A percentile compares a stretch with the other conserved stretches of the same genome.
phyloP scores from a whole-genome alignment of 306 rosid genomes.

The Rubus idaeus region DNA sequence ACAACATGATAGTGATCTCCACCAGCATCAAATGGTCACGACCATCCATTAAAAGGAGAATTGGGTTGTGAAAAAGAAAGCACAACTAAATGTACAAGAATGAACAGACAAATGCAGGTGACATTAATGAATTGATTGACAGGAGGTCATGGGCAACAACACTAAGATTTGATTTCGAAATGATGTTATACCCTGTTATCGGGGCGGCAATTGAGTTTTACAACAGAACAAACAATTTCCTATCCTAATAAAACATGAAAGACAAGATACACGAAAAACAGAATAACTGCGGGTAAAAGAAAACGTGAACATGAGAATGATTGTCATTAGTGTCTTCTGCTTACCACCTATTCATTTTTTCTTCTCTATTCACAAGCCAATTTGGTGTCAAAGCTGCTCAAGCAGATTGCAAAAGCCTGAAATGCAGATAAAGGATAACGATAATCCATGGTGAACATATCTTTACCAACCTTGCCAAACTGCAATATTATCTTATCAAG shows the following conservation, averaged over 20 bases:
- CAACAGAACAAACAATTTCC: slow-evolving; percentile 3
- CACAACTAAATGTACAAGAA: not conserved
- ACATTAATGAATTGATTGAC: not conserved
- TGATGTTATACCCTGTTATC: slow-evolving; percentile 6
- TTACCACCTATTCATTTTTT: not conserved
- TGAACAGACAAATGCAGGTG: not conserved
- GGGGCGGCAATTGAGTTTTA: slow-evolving; percentile 2
- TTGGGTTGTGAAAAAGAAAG: not conserved
- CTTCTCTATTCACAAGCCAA: slow-evolving; percentile 84
- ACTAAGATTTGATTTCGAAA: not conserved
- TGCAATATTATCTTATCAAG: slow-evolving; percentile 78
- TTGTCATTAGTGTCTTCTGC: not conserved
- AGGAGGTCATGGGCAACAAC: not conserved
- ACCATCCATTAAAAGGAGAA: not conserved
- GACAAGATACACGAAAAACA: not conserved
- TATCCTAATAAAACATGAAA: slow-evolving; percentile 9
- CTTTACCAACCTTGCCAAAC: slow-evolving; percentile 84
- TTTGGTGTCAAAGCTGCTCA: slow-evolving; percentile 88
- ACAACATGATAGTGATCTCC: not conserved
- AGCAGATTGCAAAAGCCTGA: slow-evolving; percentile 87
- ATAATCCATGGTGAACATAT: slow-evolving; percentile 91
- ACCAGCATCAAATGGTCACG: not conserved
- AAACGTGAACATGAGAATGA: not conserved
- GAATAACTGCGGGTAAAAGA: not conserved
- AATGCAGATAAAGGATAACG: slow-evolving; percentile 81